Evolutionary conservation across 2,329 filamentous ascomycete species (phyloP).

Genomic region (Sordariomycetes sp.): DNA sequence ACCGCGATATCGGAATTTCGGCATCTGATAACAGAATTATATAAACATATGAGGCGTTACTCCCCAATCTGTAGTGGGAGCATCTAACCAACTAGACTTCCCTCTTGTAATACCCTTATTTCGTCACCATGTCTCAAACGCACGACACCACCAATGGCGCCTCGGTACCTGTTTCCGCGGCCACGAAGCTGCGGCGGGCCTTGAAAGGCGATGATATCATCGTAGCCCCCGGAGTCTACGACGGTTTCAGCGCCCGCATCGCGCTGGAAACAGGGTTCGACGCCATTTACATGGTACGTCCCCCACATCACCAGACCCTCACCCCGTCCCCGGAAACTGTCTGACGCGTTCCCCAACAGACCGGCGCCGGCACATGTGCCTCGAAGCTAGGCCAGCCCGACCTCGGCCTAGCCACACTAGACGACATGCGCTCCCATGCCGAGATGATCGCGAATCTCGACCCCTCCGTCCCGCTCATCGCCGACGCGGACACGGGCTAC

Average conservation of each 20-base stretch:
- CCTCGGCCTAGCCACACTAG: constrained; percentile 45
- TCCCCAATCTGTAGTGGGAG: no score
- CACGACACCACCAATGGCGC: background rate
- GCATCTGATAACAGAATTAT: no score
- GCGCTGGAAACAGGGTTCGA: constrained; percentile 50
- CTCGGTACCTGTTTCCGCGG: background rate
- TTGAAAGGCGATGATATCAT: constrained; percentile 27
- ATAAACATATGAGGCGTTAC: no score
- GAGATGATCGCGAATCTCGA: constrained; percentile 50
- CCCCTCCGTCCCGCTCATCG: constrained; percentile 41
- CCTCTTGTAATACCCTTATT: background rate
- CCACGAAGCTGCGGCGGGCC: constrained; percentile 23
- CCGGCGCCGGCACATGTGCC: constrained; percentile 47
- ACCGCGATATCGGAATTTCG: no score
- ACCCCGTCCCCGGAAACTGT: background rate
- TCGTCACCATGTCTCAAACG: background rate
- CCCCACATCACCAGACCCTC: background rate
- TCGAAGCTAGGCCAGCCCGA: constrained; percentile 50
- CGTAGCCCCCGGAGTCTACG: constrained; percentile 53
- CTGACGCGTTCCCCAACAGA: constrained; percentile 20
- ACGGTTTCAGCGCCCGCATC: constrained; percentile 52
- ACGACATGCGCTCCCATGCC: constrained; percentile 51
- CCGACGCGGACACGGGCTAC: constrained; percentile 47
- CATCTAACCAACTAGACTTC: no score
- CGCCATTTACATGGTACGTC: constrained; percentile 50